Evolutionary conservation across 2,329 filamentous ascomycete species (phyloP), one percentile per base, ranked within the genome.

Genomic region (Fusarium continuum): DNA sequence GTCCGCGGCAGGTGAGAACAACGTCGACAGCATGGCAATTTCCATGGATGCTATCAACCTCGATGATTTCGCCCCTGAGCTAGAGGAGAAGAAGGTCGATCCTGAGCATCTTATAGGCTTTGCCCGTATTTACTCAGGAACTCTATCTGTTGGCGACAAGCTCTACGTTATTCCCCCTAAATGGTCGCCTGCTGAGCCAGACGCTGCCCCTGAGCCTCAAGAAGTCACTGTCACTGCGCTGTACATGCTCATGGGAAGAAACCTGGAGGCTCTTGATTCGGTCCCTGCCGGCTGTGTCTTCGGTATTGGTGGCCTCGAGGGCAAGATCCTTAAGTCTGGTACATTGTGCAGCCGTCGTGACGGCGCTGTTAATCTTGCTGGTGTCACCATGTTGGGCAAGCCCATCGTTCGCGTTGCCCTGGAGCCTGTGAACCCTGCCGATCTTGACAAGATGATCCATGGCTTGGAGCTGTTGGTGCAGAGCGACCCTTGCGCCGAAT

Each of bases 261-360:
- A 90, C 55, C 81, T 99, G 5, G 94, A 98, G 72, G 85, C 89
- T 2, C 84, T 99, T 0, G 85, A 87, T 14, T 90, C 90, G 0
- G 94, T 98, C 0, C 94, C 94, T 6, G 94, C 95, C 1, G 95
- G 95, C 36, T 93, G 96, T 8, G 91, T 99, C 5, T 98, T 99
- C 72, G 95, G 95, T 20, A 95, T 99, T 50, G 92, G 90, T 26
- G 95, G 95, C 3, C 85, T 99, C 2, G 93, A 95, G 72, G 94
- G 93, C 14, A 90, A 94, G 60, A 90, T 99, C n/a, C 83, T 99
- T 50, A 99, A 99, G 75, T 96, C 93, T 2, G 95, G 93, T 11
- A 99, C 95, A 0, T 82, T 99, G 4, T 97, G 93, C 79, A 96
- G 92, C 64, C 90, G 91, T 64, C 80, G 96, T 0, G 89, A 92